A percentile compares a stretch with the other conserved stretches of the same genome.
These are phyloP conservation scores for Halophytophthora batemanensis DNA, from an alignment of 352 stramenopile species.

Conservation along the genomic window DNA sequence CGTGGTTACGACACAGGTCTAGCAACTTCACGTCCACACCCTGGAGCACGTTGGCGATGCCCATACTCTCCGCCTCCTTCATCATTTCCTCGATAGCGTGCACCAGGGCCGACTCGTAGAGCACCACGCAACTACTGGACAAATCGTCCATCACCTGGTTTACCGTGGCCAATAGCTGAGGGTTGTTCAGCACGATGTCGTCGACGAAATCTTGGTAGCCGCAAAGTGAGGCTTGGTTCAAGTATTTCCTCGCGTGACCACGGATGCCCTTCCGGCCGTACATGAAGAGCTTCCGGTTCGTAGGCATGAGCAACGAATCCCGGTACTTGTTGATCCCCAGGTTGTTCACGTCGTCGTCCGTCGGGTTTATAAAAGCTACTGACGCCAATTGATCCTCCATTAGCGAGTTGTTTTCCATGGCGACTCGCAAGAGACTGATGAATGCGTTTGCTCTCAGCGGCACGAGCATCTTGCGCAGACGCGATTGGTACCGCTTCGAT, in stretches of 20 bases:
- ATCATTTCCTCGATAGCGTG: constrained; percentile 33
- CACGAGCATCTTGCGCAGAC: constrained; percentile 35
- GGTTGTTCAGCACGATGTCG: constrained; percentile 47
- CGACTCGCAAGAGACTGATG: constrained; percentile 36
- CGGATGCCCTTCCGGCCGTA: constrained; percentile 30
- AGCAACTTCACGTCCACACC: constrained; percentile 43
- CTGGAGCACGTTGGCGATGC: constrained; percentile 33
- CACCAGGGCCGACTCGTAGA: constrained; percentile 50
- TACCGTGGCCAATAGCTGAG: constrained; percentile 28
- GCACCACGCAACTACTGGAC: constrained; percentile 32
- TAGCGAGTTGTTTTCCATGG: constrained; percentile 37
- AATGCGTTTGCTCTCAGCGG: constrained; percentile 38
- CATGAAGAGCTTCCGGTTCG: constrained; percentile 27
- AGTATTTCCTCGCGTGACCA: constrained; percentile 35
- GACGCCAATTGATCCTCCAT: constrained; percentile 42
- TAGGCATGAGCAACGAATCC: constrained; percentile 30
- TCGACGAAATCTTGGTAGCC: constrained; percentile 61
- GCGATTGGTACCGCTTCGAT: constrained; percentile 33
- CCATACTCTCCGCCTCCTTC: constrained; percentile 21
- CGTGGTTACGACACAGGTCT: constrained; percentile 56
- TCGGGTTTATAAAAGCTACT: constrained; percentile 44
- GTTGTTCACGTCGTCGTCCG: constrained; percentile 42
- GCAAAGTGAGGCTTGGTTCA: constrained; percentile 33
- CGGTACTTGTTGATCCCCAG: constrained; percentile 17
- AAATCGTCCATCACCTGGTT: constrained; percentile 54